Conservation (phyloP, 2,329 filamentous ascomycete species). For the Xylariaceae sp. region DNA sequence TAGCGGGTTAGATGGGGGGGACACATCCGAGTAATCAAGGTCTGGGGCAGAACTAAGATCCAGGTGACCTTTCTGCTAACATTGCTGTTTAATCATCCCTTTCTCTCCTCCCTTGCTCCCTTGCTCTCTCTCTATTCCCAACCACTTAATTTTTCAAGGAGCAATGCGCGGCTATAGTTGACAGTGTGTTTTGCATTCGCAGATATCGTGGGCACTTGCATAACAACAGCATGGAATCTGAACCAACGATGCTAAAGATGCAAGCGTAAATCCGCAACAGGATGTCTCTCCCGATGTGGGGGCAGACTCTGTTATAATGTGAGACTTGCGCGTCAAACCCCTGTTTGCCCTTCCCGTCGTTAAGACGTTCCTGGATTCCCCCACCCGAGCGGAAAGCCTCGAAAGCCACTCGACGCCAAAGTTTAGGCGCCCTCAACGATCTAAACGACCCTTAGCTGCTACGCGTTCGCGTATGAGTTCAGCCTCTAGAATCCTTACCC, state of each 20-base stretch:
- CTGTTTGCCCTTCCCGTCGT: constrained; percentile 8
- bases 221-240: constrained; percentile 12
- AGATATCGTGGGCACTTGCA: constrained; percentile 21
- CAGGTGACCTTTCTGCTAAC: neutral
- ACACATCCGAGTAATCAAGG: neutral
- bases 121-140: neutral
- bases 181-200: constrained; percentile 16
- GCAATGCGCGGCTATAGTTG: constrained; percentile 6
- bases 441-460: constrained; percentile 21
- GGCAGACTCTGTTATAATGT: constrained; percentile 10
- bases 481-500: constrained; percentile 14
- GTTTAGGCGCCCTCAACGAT: constrained; percentile 7
- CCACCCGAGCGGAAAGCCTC: constrained; percentile 16
- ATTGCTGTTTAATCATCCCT: neutral
- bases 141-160: neutral
- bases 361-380: constrained; percentile 8
- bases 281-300: constrained; percentile 26
- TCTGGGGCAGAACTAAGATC: neutral
- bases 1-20: neutral
- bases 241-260: constrained; percentile 12
- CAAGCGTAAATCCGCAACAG: constrained; percentile 17
- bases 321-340: constrained; percentile 17
- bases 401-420: constrained; percentile 13
- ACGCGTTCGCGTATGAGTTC: constrained; percentile 20
- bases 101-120: neutral